phyloP scores from a whole-genome alignment of 345 rosid species.

The Populus davidiana region DNA sequence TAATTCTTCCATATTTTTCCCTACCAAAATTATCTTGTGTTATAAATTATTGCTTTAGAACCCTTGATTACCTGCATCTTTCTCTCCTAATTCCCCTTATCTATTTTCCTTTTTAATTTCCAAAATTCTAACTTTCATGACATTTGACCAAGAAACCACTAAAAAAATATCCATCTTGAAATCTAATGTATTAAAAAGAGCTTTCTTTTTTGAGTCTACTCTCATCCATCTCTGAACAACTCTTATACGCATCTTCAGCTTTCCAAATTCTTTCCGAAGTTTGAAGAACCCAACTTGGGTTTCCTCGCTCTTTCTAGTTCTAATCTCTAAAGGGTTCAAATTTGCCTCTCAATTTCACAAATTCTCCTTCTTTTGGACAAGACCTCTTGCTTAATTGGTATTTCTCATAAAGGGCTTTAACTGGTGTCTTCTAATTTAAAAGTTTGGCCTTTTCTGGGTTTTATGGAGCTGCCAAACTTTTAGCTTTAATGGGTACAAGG shows the following conservation, averaged over 20 bases:
- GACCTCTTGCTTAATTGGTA: background rate
- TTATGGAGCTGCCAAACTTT: slow-evolving; percentile 14
- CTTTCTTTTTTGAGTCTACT: background rate
- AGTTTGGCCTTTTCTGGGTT: background rate
- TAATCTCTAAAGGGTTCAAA: slow-evolving; percentile 15
- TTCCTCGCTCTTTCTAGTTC: slow-evolving; percentile 6
- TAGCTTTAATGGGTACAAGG: slow-evolving; percentile 39
- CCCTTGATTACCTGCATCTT: too few species aligned
- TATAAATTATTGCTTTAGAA: too few species aligned
- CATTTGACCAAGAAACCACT: too few species aligned
- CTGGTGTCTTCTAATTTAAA: background rate
- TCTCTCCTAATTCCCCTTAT: too few species aligned
- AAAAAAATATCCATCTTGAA: background rate
- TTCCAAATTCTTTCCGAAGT: background rate
- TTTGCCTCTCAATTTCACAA: background rate
- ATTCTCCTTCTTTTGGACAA: background rate
- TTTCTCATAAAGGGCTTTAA: background rate
- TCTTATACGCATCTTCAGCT: background rate
- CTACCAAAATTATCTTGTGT: too few species aligned
- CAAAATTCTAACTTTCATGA: too few species aligned
- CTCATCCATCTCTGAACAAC: background rate
- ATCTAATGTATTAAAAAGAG: background rate
- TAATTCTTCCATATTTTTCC: too few species aligned
- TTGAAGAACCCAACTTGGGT: background rate
- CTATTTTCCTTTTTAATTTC: too few species aligned